Evolutionary conservation across 2,329 filamentous ascomycete genomes (phyloP).

Genomic region (Diatrype stigma): DNA sequence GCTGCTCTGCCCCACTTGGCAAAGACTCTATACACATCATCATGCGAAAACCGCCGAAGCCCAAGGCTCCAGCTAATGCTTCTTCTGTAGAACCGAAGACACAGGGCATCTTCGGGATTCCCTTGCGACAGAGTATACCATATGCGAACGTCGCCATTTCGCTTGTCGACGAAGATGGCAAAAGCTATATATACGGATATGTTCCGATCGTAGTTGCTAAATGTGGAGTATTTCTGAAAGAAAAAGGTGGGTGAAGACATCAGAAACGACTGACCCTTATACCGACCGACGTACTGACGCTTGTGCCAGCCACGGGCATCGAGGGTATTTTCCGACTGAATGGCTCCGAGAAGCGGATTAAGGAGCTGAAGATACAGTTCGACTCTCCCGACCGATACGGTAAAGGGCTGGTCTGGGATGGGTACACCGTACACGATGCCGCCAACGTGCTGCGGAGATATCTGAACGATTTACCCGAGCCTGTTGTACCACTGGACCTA

Average conservation of each 20-base stretch:
- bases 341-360: constrained; percentile 96
- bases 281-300: constrained; percentile 24
- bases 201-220: constrained; percentile 98
- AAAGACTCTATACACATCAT: neutral
- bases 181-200: constrained; percentile 97
- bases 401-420: constrained; percentile 94
- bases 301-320: constrained; percentile 72
- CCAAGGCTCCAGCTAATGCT: constrained; percentile 14
- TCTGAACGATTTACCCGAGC: constrained; percentile 92
- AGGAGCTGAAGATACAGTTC: constrained; percentile 87
- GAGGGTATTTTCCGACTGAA: constrained; percentile 96
- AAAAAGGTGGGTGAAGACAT: constrained; percentile 69
- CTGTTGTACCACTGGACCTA: constrained; percentile 89
- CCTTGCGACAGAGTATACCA: constrained; percentile 87
- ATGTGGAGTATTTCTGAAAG: constrained; percentile 94
- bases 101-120: constrained; percentile 89
- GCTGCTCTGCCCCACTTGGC: neutral
- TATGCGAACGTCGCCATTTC: constrained; percentile 99
- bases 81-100: constrained; percentile 40
- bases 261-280: constrained; percentile 1
- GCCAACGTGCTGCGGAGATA: constrained; percentile 94
- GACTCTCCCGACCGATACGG: constrained; percentile 94
- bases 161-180: constrained; percentile 83
- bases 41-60: constrained; percentile 15
- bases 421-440: constrained; percentile 97